Percentiles rank a stretch among this genome's conserved stretches.
Conservation (phyloP, 2,329 filamentous ascomycete genomes). For the Aspergillus sp. region DNA sequence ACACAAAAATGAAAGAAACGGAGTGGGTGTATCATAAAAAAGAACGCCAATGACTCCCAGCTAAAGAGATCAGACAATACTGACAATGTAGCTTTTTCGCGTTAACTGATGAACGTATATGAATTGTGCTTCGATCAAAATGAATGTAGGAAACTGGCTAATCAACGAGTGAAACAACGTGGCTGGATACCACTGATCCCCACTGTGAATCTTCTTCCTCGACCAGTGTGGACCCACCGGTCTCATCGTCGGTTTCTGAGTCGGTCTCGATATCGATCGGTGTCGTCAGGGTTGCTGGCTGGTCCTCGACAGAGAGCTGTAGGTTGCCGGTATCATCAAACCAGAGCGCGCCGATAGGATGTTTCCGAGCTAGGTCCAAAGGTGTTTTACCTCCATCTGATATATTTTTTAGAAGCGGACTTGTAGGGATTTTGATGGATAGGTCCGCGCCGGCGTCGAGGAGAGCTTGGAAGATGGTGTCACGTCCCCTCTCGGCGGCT, state of each 20-base stretch:
- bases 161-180: not conserved
- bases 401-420: too few species aligned
- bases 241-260: not conserved
- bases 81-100: too few species aligned
- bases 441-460: too few species aligned
- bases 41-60: too few species aligned
- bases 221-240: not conserved
- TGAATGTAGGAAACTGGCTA: not conserved
- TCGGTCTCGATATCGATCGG: not conserved
- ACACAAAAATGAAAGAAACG: too few species aligned
- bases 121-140: not conserved
- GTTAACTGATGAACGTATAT: not conserved
- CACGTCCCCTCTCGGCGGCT: too few species aligned
- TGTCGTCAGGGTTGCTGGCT: not conserved
- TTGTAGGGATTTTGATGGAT: too few species aligned
- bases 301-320: not conserved
- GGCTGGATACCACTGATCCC: not conserved
- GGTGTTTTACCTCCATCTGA: not conserved
- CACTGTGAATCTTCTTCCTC: slow-evolving; percentile 2
- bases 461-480: too few species aligned
- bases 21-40: too few species aligned
- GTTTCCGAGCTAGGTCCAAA: not conserved
- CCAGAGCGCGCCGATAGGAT: not conserved
- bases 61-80: too few species aligned
- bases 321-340: not conserved